Evolutionary conservation across 2,329 filamentous ascomycete species (phyloP).

Genomic region (Stagonosporopsis tanaceti): DNA sequence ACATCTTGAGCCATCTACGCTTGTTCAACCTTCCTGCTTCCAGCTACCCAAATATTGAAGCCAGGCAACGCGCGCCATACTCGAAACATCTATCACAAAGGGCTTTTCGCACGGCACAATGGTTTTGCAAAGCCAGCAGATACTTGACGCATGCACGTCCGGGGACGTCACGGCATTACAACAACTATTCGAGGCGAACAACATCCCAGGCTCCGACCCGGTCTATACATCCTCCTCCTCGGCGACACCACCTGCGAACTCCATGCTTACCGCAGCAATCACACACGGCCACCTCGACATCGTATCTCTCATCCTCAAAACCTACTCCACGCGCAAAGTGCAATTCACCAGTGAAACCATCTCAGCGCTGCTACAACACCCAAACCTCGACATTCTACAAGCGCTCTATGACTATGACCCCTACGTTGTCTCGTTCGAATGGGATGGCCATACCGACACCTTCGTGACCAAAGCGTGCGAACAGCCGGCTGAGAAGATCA

Average conservation of each 20-base stretch:
- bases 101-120: neutral
- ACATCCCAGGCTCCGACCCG: neutral
- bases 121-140: conserved; percentile 2
- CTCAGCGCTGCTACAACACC: conserved; percentile 4
- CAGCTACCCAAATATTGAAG: no score
- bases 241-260: neutral
- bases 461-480: conserved; percentile 22
- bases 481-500: conserved; percentile 17
- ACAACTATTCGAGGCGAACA: neutral
- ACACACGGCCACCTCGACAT: conserved; percentile 2
- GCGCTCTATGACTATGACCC: conserved; percentile 16
- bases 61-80: no score
- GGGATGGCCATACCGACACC: conserved; percentile 13
- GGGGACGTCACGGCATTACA: conserved; percentile 1
- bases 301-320: conserved; percentile 6
- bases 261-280: conserved; percentile 9
- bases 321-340: conserved; percentile 7
- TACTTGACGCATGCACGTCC: conserved; percentile 4
- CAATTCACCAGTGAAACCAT: conserved; percentile 8
- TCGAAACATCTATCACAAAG: neutral
- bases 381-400: conserved; percentile 16
- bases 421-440: conserved; percentile 9
- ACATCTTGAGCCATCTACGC: no score
- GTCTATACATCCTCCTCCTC: neutral
- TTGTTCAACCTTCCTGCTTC: no score